A percentile compares a stretch with the other conserved stretches of the same genome.
Conservation (phyloP, 345 rosid genomes). For the Populus tremula region DNA sequence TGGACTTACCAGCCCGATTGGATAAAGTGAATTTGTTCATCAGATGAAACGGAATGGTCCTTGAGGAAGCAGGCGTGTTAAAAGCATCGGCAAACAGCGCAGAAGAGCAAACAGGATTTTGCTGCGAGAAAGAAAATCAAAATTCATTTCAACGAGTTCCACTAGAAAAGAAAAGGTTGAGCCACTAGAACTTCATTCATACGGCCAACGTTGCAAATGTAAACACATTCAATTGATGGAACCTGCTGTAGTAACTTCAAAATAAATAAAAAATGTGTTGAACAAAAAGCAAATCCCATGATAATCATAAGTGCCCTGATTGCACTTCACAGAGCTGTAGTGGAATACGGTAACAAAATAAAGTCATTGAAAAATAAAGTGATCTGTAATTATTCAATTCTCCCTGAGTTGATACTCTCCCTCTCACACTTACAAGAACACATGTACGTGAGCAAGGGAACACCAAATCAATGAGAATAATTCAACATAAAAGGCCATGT, state of each 20-base stretch:
- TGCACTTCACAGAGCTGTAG: too few relatives aligned
- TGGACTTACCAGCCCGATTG: conserved; percentile 43
- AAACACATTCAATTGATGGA: too few relatives aligned
- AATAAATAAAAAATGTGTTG: too few relatives aligned
- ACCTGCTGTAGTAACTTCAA: too few relatives aligned
- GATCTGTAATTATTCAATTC: too few relatives aligned
- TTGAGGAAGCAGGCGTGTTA: conserved; percentile 27
- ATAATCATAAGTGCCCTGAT: too few relatives aligned
- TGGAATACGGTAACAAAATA: too few relatives aligned
- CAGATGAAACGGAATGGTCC: conserved; percentile 16
- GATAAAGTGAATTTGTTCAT: conserved; percentile 28
- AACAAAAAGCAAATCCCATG: too few relatives aligned
- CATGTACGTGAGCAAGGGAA: background rate
- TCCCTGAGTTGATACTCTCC: too few relatives aligned
- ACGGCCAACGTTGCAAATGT: too few relatives aligned
- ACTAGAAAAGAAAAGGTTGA: background rate
- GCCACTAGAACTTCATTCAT: background rate
- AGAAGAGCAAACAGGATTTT: conserved; percentile 26
- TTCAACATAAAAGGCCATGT: background rate
- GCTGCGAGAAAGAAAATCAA: conserved; percentile 28
- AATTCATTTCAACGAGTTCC: background rate
- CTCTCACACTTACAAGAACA: background rate
- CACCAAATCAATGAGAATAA: background rate
- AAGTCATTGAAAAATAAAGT: too few relatives aligned
- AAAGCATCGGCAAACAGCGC: conserved; percentile 31